Evolutionary conservation across 352 stramenopile species (phyloP).

Genomic region (Lagenidium sp.): DNA sequence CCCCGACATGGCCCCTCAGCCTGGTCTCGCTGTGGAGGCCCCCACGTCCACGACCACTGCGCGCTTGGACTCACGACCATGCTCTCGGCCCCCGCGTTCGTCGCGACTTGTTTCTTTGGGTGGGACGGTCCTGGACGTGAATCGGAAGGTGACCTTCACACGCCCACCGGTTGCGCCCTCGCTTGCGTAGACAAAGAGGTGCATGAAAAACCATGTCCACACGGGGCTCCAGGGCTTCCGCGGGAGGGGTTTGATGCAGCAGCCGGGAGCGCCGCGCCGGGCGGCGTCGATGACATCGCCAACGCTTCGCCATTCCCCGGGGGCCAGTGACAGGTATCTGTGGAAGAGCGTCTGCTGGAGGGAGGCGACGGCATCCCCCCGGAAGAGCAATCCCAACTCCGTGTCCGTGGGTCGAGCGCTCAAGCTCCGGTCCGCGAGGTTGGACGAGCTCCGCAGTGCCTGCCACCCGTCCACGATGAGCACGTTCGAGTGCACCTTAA

Average conservation of each 20-base stretch:
- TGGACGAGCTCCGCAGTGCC: slow-evolving; percentile 62
- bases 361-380: slow-evolving; percentile 22
- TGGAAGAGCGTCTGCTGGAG: slow-evolving; percentile 60
- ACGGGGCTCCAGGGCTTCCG: slow-evolving; percentile 58
- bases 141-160: slow-evolving; percentile 50
- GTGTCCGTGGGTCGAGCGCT: slow-evolving; percentile 62
- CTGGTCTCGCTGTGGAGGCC: too few relatives aligned
- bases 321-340: slow-evolving; percentile 42
- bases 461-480: slow-evolving; percentile 66
- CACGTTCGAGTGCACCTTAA: slow-evolving; percentile 80
- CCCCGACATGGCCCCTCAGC: too few relatives aligned
- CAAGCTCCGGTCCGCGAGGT: slow-evolving; percentile 65
- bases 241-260: slow-evolving; percentile 42
- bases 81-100: background rate
- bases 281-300: too few relatives aligned
- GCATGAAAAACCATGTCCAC: slow-evolving; percentile 76
- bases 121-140: slow-evolving; percentile 24
- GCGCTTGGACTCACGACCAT: too few relatives aligned
- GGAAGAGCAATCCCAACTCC: slow-evolving; percentile 55
- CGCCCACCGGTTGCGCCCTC: slow-evolving; percentile 64
- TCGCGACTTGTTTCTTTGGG: too few relatives aligned
- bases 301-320: too few relatives aligned
- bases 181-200: slow-evolving; percentile 66
- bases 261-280: background rate
- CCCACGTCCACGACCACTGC: too few relatives aligned